Base-by-base conservation (phyloP, 1,284 basidiomycete genomes). In the Leccinum griseonigrum region DNA sequence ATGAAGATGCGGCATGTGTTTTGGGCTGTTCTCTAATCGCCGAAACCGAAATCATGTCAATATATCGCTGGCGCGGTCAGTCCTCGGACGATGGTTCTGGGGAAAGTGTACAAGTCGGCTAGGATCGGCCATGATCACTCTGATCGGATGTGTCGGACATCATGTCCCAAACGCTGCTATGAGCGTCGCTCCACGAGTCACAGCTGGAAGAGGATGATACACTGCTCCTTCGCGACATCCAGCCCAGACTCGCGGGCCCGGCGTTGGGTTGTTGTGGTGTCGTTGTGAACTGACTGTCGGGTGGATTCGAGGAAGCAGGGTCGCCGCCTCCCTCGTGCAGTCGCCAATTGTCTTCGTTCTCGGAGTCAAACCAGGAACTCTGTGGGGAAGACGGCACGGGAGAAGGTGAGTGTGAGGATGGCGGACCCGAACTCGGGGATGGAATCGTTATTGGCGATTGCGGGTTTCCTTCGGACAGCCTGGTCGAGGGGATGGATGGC, bases 161-260 rank as follows among this genome's bases (percentile, higher is more conserved):
- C 43, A 74, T 31, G 28, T 74, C 74, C 71, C 71, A 55, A 9
- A 59, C 48, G 31, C 61, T 63, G 53, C 66, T 71, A 40, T 72
- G 69, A 4, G 73, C 73, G 34, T 75, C 73, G 11, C 70, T 75
- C 71, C 71, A 72, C 14, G 72, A 64, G 38, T 64, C 71, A 32
- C 43, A 22, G 13, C 58, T 57, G 29, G 62, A 53, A n/a, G 66
- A 67, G 1, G 63, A 63, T 8, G 26, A 50, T 50, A 50, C 50
- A 54, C 68, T 71, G 28, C 18, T 38, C 54, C 72, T 63, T 14
- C 62, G 65, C 16, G 64, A 51, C 22, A 56, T 31, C 14, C 11
- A n/a, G 18, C 54, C 56, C 43, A 38, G 4, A 43, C 57, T 38
- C 16, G 54, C 8, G 4, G 34, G 16, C 1, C 11, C 13, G 9